phyloP scores from a whole-genome alignment of 2,329 filamentous ascomycete species.

The Neopestalotiopsis clavispora region DNA sequence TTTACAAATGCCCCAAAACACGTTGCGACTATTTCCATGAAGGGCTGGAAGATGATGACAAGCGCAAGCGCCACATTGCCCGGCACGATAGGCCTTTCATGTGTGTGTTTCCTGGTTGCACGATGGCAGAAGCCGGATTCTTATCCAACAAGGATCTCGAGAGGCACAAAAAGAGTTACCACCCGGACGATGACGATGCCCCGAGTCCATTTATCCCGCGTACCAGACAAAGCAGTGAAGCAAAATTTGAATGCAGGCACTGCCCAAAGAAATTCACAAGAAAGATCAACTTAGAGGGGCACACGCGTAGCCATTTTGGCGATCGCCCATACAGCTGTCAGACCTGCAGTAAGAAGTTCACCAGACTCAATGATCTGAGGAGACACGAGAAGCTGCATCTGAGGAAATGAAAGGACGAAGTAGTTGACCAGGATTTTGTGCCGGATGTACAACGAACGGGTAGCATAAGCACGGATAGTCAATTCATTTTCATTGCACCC shows the following conservation, averaged over 20 bases:
- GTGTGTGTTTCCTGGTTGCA: constrained; percentile 9
- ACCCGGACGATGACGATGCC: background rate
- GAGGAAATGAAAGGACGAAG: background rate
- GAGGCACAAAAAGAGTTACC: constrained; percentile 17
- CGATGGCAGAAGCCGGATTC: constrained; percentile 8
- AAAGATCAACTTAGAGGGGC: constrained; percentile 14
- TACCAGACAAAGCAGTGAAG: constrained; percentile 6
- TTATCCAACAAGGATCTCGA: constrained; percentile 15
- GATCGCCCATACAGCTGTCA: constrained; percentile 8
- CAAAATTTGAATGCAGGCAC: background rate
- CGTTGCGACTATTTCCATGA: constrained; percentile 15
- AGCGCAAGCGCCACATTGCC: constrained; percentile 12
- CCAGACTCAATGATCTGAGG: constrained; percentile 17
- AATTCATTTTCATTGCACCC: too few relatives aligned
- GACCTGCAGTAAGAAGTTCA: constrained; percentile 15
- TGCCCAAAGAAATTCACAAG: background rate
- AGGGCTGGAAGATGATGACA: constrained; percentile 6
- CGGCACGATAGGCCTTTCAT: constrained; percentile 3
- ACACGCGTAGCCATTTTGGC: constrained; percentile 16
- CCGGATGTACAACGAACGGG: background rate
- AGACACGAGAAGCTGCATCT: constrained; percentile 19
- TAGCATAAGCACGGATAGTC: too few relatives aligned
- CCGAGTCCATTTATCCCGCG: background rate
- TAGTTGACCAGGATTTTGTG: background rate
- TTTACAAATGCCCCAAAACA: constrained; percentile 16